Evolutionary conservation across 768 basidiomycete species (phyloP), one percentile per base, ranked within the genome.

Genomic region (Amanita inopinata): DNA sequence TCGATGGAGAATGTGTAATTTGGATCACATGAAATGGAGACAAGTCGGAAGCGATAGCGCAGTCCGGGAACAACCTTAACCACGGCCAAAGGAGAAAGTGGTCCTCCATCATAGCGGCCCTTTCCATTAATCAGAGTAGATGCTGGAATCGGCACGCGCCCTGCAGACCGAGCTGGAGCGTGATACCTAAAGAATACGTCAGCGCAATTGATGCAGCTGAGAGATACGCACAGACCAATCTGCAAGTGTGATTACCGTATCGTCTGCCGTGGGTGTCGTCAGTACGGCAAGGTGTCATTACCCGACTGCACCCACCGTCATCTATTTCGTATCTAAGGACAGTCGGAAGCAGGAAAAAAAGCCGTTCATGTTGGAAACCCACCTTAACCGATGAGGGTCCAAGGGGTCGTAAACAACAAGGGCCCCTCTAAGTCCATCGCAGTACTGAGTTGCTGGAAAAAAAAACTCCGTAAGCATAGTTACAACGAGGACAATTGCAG

Each of bases 11-110:
- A 69, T n/a, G 38, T 49, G 48, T 56, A 70, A 59, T 45, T 58
- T 47, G 52, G 64, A 36, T 69, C 67, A 53, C 74, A 74, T 9
- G 69, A 66, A 40, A 70, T 65, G 42, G 49, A 58, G 38, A 77
- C 48, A 1, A 78, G 27, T 3, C 75, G 69, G 56, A 78, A 70
- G 17, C 77, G 69, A 49, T 77, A 78, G 15, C 73, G 59, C 36
- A 57, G 53, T 12, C 64, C 64, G 0, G 38, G 41, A 5, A 49
- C 34, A 24, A 78, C 70, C 28, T 64, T 61, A 40, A 69, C 57
- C 6, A 70, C 57, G 1, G 66, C 55, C 10, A 69, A 52, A 0
- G 60, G 42, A 6, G 56, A 45, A 3, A 30, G 15, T 7, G 66
- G 64, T 0, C 71, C 70, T 1, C 57, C 60, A 4, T 46, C 20